Evolutionary conservation across 1,284 basidiomycete species (phyloP).

Genomic region (Moniliophthora roreri): DNA sequence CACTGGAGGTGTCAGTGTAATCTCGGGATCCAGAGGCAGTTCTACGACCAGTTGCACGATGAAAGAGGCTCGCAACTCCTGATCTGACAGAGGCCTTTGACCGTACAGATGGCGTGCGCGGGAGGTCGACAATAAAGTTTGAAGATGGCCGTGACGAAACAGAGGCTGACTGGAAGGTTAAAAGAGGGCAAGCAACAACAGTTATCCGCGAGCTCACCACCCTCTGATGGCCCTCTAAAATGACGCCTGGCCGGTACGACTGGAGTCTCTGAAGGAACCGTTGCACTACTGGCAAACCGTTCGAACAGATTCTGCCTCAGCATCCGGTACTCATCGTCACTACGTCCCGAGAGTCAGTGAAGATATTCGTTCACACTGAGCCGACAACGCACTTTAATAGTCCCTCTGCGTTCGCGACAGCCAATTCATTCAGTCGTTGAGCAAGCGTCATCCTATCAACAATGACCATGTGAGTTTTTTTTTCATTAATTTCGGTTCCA

Average conservation of each 20-base stretch:
- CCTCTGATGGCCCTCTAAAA: slow-evolving; percentile 30
- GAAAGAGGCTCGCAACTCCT: slow-evolving; percentile 58
- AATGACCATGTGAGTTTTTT: neutral
- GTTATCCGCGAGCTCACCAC: slow-evolving; percentile 27
- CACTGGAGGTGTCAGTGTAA: slow-evolving; percentile 50
- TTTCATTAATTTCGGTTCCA: slow-evolving; percentile 1
- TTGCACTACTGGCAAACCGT: slow-evolving; percentile 56
- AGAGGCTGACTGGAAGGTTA: slow-evolving; percentile 23
- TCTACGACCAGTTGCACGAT: slow-evolving; percentile 51
- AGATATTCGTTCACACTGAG: slow-evolving; percentile 6
- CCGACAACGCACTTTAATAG: slow-evolving; percentile 60
- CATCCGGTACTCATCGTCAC: slow-evolving; percentile 77
- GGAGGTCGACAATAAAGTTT: slow-evolving; percentile 49
- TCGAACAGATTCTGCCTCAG: slow-evolving; percentile 77
- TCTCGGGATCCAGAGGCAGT: slow-evolving; percentile 43
- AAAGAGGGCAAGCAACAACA: slow-evolving; percentile 8
- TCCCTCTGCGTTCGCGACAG: slow-evolving; percentile 74
- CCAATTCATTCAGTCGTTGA: slow-evolving; percentile 73
- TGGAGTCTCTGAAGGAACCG: slow-evolving; percentile 58
- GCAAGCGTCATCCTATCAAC: slow-evolving; percentile 65
- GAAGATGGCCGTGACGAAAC: slow-evolving; percentile 40
- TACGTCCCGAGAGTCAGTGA: slow-evolving; percentile 28
- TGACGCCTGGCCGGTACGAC: slow-evolving; percentile 42
- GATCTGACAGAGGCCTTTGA: slow-evolving; percentile 64
- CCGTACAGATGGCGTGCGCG: slow-evolving; percentile 55